These are phyloP conservation scores for Musa itinerans DNA, from an alignment of 176 grass and related monocot species.

Conservation along the genomic window DNA sequence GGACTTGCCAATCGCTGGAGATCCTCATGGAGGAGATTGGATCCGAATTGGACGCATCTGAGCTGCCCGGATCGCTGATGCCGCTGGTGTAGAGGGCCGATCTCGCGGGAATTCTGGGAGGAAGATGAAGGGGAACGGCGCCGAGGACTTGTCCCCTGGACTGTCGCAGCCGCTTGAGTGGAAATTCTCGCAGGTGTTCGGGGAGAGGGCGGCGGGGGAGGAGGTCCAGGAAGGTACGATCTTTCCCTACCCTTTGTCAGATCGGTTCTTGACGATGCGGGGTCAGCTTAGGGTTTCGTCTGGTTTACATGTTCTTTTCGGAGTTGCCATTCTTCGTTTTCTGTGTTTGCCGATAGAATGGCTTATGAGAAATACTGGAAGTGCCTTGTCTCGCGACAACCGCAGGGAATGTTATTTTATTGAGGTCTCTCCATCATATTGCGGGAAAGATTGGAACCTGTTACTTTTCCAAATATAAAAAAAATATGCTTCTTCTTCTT, in stretches of 20 bases:
- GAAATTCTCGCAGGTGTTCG: constrained; percentile 19
- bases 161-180: not conserved
- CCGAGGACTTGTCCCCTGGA: not conserved
- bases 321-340: too few relatives aligned
- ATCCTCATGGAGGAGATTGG: not conserved
- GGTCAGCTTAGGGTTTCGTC: not conserved
- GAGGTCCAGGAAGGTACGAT: constrained; percentile 21
- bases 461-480: not conserved
- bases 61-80: not conserved
- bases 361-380: not conserved
- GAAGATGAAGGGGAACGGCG: constrained; percentile 4
- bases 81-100: not conserved
- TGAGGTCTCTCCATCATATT: not conserved
- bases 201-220: constrained; percentile 9
- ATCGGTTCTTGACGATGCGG: not conserved
- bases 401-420: not conserved
- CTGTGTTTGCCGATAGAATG: not conserved
- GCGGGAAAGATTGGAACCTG: not conserved
- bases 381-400: not conserved
- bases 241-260: not conserved
- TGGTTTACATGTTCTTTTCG: too few relatives aligned
- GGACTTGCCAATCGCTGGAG: not conserved
- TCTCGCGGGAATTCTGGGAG: not conserved
- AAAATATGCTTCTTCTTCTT: not conserved
- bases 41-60: not conserved